Evolutionary conservation across 2,329 filamentous ascomycete genomes (phyloP), one percentile per base, ranked within the genome.

Genomic region (Lecanosticta acicola): DNA sequence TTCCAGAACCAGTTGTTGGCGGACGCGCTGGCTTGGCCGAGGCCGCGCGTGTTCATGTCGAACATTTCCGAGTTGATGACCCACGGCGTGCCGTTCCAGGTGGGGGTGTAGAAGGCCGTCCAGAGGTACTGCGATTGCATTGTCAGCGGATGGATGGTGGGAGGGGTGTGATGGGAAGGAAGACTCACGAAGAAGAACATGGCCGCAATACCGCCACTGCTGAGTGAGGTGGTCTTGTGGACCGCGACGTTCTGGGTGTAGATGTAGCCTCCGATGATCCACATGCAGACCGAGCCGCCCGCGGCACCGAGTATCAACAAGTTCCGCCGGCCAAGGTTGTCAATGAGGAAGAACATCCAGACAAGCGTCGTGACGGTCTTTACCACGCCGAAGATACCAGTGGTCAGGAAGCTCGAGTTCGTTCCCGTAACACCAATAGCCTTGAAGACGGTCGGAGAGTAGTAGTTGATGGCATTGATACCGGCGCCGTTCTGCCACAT

Each of bases 381-480:
- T 60, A 89, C 82, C 1, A 87, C 80, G 39, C 85, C 85, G 56
- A 86, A 89, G 51, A 89, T 79, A 18, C 85, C 85, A 0, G 85
- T 89, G 0, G 84, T 85, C 29, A 84, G 68, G 51, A 84, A 72
- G 10, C 74, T 72, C 3, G 74, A 75, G 43, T 76, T 83, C 18
- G 76, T 78, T 3, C 78, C 78, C 1, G 66, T 73, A 11, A 85
- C 69, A 11, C 83, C 82, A 33, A 86, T 77, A 10, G 74, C 77
- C 49, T 75, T 75, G 72, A 88, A 87, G 8, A 87, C 77, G 0
- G 78, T 83, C 0, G 84, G 83, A 1, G 71, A 75, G 66, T 29
- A 87, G 68, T 87, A 88, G 70, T 87, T 88, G 69, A 86, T 83
- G 16, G 84, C 84, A 56, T 88, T 88, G 69, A 88, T 88, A 2